Percentiles rank a stretch among this genome's conserved stretches.
These are phyloP conservation scores for Chlamydomonas sphaeroides DNA, from an alignment of 139 green algal genomes.

Conservation along the genomic window DNA sequence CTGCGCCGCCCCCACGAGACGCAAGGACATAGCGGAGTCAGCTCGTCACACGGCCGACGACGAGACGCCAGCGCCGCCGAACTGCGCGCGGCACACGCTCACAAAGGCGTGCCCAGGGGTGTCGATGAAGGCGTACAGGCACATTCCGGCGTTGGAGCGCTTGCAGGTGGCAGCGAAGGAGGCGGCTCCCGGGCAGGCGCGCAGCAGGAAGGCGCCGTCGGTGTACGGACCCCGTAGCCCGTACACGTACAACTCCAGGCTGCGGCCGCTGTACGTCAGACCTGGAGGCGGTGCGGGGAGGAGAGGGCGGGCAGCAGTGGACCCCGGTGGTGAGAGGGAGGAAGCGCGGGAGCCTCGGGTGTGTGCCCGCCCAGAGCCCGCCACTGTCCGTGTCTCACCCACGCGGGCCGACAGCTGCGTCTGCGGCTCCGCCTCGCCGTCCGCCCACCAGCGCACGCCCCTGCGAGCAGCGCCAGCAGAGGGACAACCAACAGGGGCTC, in stretches of 20 bases:
- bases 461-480: no score
- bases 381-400: no score
- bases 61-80: no score
- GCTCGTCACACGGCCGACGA: no score
- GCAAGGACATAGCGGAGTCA: no score
- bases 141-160: not conserved
- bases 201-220: slow-evolving; percentile 18
- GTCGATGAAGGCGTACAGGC: slow-evolving; percentile 28
- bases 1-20: no score
- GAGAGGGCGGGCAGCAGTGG: no score
- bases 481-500: no score
- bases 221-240: not conserved
- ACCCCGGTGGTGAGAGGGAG: no score
- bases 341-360: no score
- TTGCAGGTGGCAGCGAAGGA: not conserved
- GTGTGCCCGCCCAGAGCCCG: no score
- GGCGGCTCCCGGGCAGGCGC: not conserved
- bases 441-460: slow-evolving; percentile 21
- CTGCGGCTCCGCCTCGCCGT: not conserved
- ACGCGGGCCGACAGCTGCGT: not conserved
- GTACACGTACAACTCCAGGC: slow-evolving; percentile 32
- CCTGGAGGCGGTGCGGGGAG: no score
- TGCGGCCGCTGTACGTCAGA: not conserved
- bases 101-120: slow-evolving; percentile 6
- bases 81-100: slow-evolving; percentile 1